A percentile compares a stretch with the other conserved stretches of the same genome.
These are phyloP conservation scores for Prunus campanulata DNA, from an alignment of 306 rosid genomes.

Conservation along the genomic window DNA sequence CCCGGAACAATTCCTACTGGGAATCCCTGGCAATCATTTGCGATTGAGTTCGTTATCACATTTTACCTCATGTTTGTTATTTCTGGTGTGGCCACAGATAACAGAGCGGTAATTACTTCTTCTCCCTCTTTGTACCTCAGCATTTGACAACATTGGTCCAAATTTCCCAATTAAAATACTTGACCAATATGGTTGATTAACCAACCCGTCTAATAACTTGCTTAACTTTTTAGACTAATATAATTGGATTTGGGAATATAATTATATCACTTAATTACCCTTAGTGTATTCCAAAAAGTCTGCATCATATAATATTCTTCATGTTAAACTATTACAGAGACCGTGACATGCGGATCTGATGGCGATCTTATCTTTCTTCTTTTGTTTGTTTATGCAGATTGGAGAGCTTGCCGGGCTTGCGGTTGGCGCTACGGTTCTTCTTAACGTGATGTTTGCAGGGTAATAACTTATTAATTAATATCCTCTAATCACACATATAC, in stretches of 20 bases:
- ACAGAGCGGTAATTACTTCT: conserved; percentile 54
- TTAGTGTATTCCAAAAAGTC: not conserved
- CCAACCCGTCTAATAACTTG: conserved; percentile 1
- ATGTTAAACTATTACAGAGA: not conserved
- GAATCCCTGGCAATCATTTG: conserved; percentile 56
- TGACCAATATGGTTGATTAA: conserved; percentile 6
- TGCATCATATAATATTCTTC: not conserved
- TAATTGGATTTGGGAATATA: not conserved
- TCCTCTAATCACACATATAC: not conserved
- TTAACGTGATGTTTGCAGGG: conserved; percentile 81
- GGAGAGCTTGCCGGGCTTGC: conserved; percentile 94
- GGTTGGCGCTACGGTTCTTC: conserved; percentile 68
- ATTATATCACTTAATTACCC: not conserved
- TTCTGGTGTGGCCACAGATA: conserved; percentile 80
- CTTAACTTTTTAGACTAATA: conserved; percentile 9
- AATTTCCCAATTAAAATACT: not conserved
- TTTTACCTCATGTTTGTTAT: conserved; percentile 76
- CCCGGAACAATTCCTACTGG: conserved; percentile 63
- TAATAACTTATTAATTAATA: conserved; percentile 12
- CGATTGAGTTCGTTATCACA: conserved; percentile 76
- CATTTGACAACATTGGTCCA: not conserved
- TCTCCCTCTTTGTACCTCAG: not conserved
- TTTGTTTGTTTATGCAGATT: conserved; percentile 36
- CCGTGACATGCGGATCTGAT: not conserved
- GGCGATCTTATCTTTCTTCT: conserved; percentile 2